Conservation (phyloP, 2,329 filamentous ascomycete genomes). For the Fusarium nygamai region DNA sequence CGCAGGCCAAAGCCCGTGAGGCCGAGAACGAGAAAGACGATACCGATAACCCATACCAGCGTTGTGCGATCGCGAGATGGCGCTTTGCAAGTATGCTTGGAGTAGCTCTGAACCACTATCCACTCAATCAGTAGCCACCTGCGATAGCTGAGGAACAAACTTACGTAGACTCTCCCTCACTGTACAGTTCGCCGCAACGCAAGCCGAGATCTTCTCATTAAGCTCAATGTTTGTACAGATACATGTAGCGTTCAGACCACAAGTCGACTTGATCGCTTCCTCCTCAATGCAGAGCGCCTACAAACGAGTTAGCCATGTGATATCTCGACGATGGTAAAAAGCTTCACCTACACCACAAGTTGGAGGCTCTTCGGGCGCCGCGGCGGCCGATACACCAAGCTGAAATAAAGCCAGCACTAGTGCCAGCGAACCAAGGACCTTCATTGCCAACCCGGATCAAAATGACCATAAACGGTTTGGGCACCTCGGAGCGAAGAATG, state of each 20-base stretch:
- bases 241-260: conserved; percentile 8
- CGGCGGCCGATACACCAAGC: conserved; percentile 19
- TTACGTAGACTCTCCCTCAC: conserved; percentile 5
- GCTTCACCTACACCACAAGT: conserved; percentile 15
- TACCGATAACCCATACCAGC: conserved; percentile 1
- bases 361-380: conserved; percentile 16
- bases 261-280: conserved; percentile 9
- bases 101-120: conserved; percentile 4
- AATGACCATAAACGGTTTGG: neutral
- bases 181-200: conserved; percentile 1
- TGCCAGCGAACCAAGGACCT: neutral
- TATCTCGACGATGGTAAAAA: neutral
- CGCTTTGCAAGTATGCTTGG: conserved; percentile 11
- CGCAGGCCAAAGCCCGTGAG: conserved; percentile 8
- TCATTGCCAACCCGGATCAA: conserved; percentile 20
- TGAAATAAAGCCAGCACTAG: conserved; percentile 19
- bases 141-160: too few species aligned
- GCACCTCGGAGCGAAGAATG: neutral
- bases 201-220: conserved; percentile 8
- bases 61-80: conserved; percentile 14
- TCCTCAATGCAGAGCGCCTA: conserved; percentile 4
- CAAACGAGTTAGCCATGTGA: neutral
- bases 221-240: conserved; percentile 20
- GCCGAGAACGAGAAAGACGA: conserved; percentile 1
- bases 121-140: neutral